Evolutionary conservation across 2,329 filamentous ascomycete species (phyloP), one percentile per base, ranked within the genome.

Genomic region (Thelonectria blattea): DNA sequence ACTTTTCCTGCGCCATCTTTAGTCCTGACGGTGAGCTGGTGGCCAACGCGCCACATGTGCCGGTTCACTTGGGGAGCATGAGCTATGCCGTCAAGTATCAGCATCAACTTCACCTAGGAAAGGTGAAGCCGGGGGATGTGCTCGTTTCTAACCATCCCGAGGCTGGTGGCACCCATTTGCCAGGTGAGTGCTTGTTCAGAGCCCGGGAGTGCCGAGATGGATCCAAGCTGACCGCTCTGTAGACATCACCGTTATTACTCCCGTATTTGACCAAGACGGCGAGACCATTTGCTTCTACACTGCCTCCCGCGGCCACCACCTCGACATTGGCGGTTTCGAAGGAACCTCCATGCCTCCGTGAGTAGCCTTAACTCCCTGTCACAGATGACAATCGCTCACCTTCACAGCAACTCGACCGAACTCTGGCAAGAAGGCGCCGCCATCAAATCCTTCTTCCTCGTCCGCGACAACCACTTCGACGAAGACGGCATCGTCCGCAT

Each of bases 51-150:
- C 90, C 90, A 0, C 90, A 93, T 76, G 80, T 93, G 2, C 90
- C 90, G 0, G 89, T 91, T 1, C 90, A 92, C 72, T 78, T 93
- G 3, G 90, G 90, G n/a, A 89, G 86, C 32, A 93, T 92, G 90
- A 88, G 87, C 17, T 91, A 88, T 34, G 91, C 89, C 20, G 88
- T 93, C 2, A 82, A 85, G 62, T 89, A 71, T 85, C 92, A 79
- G 83, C 88, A 56, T 79, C 61, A 88, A 58, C 88, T 91, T 46
- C 92, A 89, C 85, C 81, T 85, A 61, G 55, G 56, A 7, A 89
- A 89, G 64, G 75, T 93, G 51, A 88, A 89, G 68, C 86, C 83
- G 37, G 91, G 91, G 14, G 90, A 93, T 73, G 90, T 93, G 0
- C 81, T 93, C 9, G 87, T 92, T 2, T 89, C 88, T 0, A 93